Evolutionary conservation across 2,329 filamentous ascomycete genomes (phyloP).

Genomic region (Paraconiothyrium brasiliense): DNA sequence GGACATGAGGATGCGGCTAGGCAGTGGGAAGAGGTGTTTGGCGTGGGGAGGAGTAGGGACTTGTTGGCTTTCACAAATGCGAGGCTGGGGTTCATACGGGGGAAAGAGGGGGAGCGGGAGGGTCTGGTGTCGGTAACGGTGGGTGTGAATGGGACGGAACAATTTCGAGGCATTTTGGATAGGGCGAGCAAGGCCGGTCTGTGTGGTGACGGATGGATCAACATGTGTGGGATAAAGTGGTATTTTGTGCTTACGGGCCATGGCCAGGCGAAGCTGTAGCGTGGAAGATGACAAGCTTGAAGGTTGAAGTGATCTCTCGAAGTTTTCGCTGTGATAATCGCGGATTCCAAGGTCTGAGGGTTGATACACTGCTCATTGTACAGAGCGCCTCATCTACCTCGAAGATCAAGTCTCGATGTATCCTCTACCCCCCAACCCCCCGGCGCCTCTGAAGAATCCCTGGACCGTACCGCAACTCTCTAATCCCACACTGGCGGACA

Average conservation of each 20-base stretch:
- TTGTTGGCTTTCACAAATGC: conserved; percentile 50
- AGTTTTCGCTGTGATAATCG: not conserved
- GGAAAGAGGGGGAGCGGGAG: conserved; percentile 43
- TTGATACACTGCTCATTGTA: not conserved
- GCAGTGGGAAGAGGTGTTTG: conserved; percentile 55
- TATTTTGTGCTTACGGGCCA: conserved; percentile 41
- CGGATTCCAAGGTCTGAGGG: not conserved
- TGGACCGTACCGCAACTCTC: no score
- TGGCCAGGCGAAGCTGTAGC: conserved; percentile 31
- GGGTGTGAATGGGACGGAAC: conserved; percentile 47
- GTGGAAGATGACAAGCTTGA: not conserved
- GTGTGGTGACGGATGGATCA: conserved; percentile 43
- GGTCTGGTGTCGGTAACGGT: conserved; percentile 53
- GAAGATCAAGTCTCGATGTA: not conserved
- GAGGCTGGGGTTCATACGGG: conserved; percentile 48
- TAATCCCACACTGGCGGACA: not conserved
- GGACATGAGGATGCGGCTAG: conserved; percentile 49
- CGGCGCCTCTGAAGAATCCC: no score
- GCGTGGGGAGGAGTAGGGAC: conserved; percentile 52
- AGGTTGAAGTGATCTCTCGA: not conserved
- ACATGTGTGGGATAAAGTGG: conserved; percentile 53
- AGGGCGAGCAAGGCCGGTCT: conserved; percentile 43
- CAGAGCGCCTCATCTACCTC: not conserved
- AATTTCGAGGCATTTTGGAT: conserved; percentile 44
- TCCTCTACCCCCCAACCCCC: not conserved